These are phyloP conservation scores for Wickerhamomyces tratensis DNA, from an alignment of 805 yeast genomes.

Conservation along the genomic window DNA sequence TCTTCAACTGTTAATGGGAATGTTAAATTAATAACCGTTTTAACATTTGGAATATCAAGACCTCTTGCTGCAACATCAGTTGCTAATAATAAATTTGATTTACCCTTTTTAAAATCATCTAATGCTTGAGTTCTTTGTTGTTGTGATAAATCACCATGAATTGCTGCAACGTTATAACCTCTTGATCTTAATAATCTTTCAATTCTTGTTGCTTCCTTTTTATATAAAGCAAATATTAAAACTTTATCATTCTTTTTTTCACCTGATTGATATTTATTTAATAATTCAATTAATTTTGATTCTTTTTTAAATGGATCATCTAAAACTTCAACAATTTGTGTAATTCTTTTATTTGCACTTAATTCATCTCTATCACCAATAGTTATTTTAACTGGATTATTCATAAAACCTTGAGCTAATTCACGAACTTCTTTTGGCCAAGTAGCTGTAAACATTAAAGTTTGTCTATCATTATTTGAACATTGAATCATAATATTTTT, in stretches of 20 bases:
- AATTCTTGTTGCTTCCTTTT: constrained; percentile 91
- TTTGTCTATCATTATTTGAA: constrained; percentile 54
- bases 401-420: constrained; percentile 80
- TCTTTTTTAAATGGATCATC: constrained; percentile 80
- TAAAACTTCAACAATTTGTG: constrained; percentile 88
- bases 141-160: constrained; percentile 94
- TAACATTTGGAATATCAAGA: constrained; percentile 94
- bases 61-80: constrained; percentile 99
- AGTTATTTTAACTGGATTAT: constrained; percentile 75
- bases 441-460: constrained; percentile 98
- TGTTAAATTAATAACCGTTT: constrained; percentile 87
- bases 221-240: constrained; percentile 86
- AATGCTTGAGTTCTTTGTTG: constrained; percentile 86
- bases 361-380: constrained; percentile 94
- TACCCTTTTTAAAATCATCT: constrained; percentile 75
- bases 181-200: constrained; percentile 65
- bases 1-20: constrained; percentile 96
- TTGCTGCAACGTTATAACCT: constrained; percentile 80
- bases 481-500: constrained; percentile 66
- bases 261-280: constrained; percentile 67
- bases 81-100: constrained; percentile 70
- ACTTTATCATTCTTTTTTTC: constrained; percentile 66
- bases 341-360: constrained; percentile 87
- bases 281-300: constrained; percentile 56
- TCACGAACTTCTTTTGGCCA: constrained; percentile 99